These are phyloP conservation scores for Picea mariana DNA, from an alignment of 83 land plant species.

Conservation along the genomic window DNA sequence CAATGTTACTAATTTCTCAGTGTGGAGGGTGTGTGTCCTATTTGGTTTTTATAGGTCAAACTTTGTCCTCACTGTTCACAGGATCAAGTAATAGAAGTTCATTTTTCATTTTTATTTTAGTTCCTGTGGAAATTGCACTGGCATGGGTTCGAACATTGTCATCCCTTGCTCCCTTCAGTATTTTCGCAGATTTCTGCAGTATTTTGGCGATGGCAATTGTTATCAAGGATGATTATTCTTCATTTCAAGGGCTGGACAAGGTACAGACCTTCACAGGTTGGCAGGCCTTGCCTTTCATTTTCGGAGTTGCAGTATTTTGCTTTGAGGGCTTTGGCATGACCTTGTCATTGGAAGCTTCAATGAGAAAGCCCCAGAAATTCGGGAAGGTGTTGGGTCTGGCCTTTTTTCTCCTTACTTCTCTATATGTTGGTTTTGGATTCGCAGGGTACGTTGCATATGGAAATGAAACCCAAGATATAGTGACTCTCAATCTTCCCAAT, in stretches of 20 bases:
- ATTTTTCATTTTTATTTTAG: conserved; percentile 45
- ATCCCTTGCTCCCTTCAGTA: conserved; percentile 76
- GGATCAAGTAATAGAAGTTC: conserved; percentile 17
- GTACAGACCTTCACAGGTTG: conserved; percentile 25
- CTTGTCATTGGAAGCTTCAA: conserved; percentile 66
- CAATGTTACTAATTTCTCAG: conserved; percentile 62
- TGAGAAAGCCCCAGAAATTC: conserved; percentile 54
- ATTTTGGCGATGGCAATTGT: conserved; percentile 74
- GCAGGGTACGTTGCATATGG: conserved; percentile 81
- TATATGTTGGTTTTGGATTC: conserved; percentile 67
- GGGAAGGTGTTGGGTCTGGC: conserved; percentile 35
- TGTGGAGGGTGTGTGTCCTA: conserved; percentile 78
- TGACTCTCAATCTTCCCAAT: conserved; percentile 76
- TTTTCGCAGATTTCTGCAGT: conserved; percentile 77
- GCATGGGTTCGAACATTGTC: conserved; percentile 66
- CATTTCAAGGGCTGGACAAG: conserved; percentile 15
- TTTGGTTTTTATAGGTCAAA: conserved; percentile 77
- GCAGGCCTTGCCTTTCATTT: conserved; percentile 52
- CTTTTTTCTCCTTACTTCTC: conserved; percentile 39
- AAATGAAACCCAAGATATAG: conserved; percentile 68
- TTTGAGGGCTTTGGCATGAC: conserved; percentile 90
- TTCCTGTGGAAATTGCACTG: conserved; percentile 54
- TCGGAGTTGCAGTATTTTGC: conserved; percentile 79
- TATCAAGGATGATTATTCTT: conserved; percentile 56
- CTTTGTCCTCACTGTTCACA: conserved; percentile 60